phyloP scores from a whole-genome alignment of 495 filamentous ascomycete species.

The Chaetomium fimeti region DNA sequence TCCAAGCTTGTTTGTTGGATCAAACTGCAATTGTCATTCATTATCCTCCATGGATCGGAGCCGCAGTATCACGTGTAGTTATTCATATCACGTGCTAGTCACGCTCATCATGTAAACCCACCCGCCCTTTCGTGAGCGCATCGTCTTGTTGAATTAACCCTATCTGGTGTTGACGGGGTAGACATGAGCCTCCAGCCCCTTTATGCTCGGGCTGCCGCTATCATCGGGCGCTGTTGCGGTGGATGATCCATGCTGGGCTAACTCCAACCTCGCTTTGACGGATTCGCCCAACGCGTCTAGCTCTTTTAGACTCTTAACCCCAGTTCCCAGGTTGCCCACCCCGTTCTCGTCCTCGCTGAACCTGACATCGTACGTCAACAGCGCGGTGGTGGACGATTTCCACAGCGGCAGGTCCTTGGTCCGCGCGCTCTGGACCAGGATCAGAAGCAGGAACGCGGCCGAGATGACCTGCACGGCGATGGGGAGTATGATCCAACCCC shows the following conservation, averaged over 20 bases:
- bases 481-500: slow-evolving; percentile 21
- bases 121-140: no score
- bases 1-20: no score
- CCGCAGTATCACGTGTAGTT: no score
- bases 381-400: slow-evolving; percentile 19
- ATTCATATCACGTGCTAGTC: no score
- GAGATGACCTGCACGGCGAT: slow-evolving; percentile 11
- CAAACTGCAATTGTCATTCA: no score
- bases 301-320: slow-evolving; percentile 6
- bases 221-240: neutral
- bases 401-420: slow-evolving; percentile 14
- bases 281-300: neutral
- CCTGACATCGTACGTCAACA: slow-evolving; percentile 18
- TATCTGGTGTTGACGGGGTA: no score
- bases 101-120: no score
- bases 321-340: slow-evolving; percentile 8
- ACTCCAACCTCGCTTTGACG: slow-evolving; percentile 5
- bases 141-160: no score
- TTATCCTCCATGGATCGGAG: no score
- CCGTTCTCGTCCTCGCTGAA: slow-evolving; percentile 1
- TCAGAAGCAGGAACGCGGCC: slow-evolving; percentile 1
- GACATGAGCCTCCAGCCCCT: no score
- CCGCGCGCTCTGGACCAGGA: slow-evolving; percentile 15
- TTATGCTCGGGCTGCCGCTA: no score
- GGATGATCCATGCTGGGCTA: neutral